Percentiles rank a stretch among this genome's conserved stretches.
These are phyloP conservation scores for Stagonosporopsis tanaceti DNA, from an alignment of 2,329 filamentous ascomycete genomes.

Conservation along the genomic window DNA sequence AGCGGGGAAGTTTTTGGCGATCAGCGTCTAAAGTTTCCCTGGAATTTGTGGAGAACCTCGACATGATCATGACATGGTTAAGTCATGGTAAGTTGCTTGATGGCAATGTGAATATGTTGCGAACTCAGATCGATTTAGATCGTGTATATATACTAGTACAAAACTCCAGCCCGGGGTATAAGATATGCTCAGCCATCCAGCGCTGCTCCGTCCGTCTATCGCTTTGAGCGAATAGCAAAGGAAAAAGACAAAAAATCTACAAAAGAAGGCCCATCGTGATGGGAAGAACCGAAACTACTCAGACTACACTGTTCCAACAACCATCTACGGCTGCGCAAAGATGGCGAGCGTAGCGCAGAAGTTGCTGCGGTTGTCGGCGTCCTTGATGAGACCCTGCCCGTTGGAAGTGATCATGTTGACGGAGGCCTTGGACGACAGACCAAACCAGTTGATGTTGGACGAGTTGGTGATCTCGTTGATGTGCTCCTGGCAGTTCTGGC, in stretches of 20 bases:
- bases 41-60: background rate
- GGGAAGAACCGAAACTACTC: conserved; percentile 33
- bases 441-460: conserved; percentile 56
- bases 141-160: conserved; percentile 6
- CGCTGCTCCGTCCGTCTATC: conserved; percentile 9
- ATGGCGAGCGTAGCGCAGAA: conserved; percentile 59
- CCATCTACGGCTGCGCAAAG: conserved; percentile 33
- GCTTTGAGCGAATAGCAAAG: conserved; percentile 3
- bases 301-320: conserved; percentile 19
- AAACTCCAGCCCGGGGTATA: conserved; percentile 23
- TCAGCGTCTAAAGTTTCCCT: conserved; percentile 3
- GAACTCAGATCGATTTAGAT: conserved; percentile 17
- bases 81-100: background rate
- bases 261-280: conserved; percentile 18
- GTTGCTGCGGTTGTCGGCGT: conserved; percentile 57
- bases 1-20: conserved; percentile 40
- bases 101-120: background rate
- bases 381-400: conserved; percentile 48
- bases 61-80: background rate
- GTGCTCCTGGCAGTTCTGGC: conserved; percentile 60
- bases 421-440: conserved; percentile 58
- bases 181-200: conserved; percentile 19
- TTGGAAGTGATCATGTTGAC: conserved; percentile 59
- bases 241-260: conserved; percentile 5
- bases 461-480: conserved; percentile 57